Base-by-base conservation (phyloP, 768 basidiomycete genomes). In the Tulasnella sp. region DNA sequence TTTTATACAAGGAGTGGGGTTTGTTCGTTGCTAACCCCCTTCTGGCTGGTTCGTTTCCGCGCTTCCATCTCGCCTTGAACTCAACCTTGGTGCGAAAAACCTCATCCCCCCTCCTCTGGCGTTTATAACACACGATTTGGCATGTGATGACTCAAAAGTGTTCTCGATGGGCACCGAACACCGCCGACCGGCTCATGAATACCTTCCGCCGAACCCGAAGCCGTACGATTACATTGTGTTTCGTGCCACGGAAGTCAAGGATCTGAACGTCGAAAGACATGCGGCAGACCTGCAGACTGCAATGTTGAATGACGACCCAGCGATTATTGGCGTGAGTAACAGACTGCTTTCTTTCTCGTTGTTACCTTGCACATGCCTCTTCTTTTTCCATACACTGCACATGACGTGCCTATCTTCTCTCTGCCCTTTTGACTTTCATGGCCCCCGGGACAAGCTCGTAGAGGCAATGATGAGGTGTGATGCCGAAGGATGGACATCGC, bases 211-310 rank as follows among this genome's bases (percentile, higher is more conserved):
- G 0, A 92, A 92, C 68, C 90, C 91, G 84, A 92, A 93, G 80
- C 93, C 94, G 0, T 96, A 95, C 84, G 89, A 93, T 81, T 95
- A 94, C 85, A 95, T 96, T 85, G 93, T 96, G 81, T 96, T 96
- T 86, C 93, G 93, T 76, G 94, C 94, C 9, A 93, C 93, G 3
- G 94, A 96, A 85, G 94, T 95, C 81, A 95, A 95, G 83, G 94
- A 96, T 83, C 88, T 95, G n/a, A 88, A 92, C 38, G 93, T 96
- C 19, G 94, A 96, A 82, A 62, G 77, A n/a, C 42, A 52, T 16
- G 75, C 75, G 46, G 18, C 31, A 21, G 74, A 75, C 38, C 24
- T 38, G 40, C 34, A 56, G 42, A 36, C 80, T 71, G 36, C 80
- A 18, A 71, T 71, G 74, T 71, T 34, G 40, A 92, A 92, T 80